phyloP scores from a whole-genome alignment of 768 basidiomycete species.

The Amanita phalloides region DNA sequence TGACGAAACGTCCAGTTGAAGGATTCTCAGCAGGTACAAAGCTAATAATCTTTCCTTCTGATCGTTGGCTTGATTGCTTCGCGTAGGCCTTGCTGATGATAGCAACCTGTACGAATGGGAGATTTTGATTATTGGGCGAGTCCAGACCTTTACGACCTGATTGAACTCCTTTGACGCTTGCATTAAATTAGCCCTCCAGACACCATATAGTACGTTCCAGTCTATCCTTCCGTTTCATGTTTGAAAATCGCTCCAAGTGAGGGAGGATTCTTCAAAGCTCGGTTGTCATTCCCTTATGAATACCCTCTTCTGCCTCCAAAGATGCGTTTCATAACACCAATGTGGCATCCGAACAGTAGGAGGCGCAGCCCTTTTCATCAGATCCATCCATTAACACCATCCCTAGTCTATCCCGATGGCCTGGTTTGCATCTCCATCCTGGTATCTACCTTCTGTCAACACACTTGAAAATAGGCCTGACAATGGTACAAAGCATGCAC shows the following conservation, averaged over 20 bases:
- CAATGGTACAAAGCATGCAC: slow-evolving; percentile 57
- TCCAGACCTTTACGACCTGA: slow-evolving; percentile 8
- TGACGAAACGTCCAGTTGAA: slow-evolving; percentile 89
- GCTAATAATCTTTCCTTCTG: slow-evolving; percentile 16
- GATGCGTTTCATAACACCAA: slow-evolving; percentile 90
- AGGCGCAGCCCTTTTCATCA: slow-evolving; percentile 6
- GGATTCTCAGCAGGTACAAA: slow-evolving; percentile 85
- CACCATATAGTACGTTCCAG: slow-evolving; percentile 71
- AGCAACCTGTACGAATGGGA: slow-evolving; percentile 96
- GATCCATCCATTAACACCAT: slow-evolving; percentile 5
- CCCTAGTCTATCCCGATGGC: slow-evolving; percentile 83
- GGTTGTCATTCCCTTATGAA: slow-evolving; percentile 81
- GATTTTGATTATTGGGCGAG: slow-evolving; percentile 86
- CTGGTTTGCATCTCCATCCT: slow-evolving; percentile 95
- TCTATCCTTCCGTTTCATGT: not conserved
- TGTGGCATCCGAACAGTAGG: slow-evolving; percentile 98
- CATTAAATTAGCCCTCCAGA: slow-evolving; percentile 62
- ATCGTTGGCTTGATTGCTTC: slow-evolving; percentile 18
- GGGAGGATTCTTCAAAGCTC: slow-evolving; percentile 92
- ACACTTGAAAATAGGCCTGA: not conserved
- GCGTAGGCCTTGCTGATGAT: slow-evolving; percentile 83
- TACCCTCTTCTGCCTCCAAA: slow-evolving; percentile 89
- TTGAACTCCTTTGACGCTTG: slow-evolving; percentile 8
- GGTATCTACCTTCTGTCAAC: slow-evolving; percentile 21
- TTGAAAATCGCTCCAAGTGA: slow-evolving; percentile 45